Percentiles rank a stretch among this genome's conserved stretches.
These are phyloP conservation scores for Hansenula sp. DNA, from an alignment of 1,139 yeast species.

Conservation along the genomic window DNA sequence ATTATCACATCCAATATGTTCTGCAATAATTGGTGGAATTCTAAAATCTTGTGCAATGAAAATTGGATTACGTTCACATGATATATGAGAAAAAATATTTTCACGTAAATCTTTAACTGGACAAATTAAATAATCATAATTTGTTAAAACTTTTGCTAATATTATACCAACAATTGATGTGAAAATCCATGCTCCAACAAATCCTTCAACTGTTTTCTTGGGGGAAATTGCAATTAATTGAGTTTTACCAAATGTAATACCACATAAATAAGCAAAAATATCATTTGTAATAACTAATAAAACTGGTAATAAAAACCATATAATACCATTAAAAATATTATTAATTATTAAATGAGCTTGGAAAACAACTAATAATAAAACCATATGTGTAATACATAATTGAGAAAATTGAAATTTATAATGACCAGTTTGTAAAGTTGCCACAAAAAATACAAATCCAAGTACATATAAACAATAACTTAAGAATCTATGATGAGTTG, in stretches of 20 bases:
- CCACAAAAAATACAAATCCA: conserved; percentile 88
- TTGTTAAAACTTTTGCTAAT: conserved; percentile 59
- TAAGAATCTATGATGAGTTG: conserved; percentile 74
- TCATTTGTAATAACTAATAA: conserved; percentile 91
- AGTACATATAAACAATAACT: conserved; percentile 80
- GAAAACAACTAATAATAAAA: conserved; percentile 80
- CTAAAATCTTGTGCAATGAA: conserved; percentile 76
- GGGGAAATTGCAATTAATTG: conserved; percentile 93
- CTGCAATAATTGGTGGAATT: conserved; percentile 65
- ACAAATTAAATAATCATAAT: conserved; percentile 76
- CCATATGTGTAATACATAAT: conserved; percentile 92
- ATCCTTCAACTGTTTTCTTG: conserved; percentile 96
- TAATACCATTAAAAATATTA: conserved; percentile 83
- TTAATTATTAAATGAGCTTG: conserved; percentile 93
- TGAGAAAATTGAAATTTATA: conserved; percentile 92
- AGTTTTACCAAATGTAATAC: conserved; percentile 92
- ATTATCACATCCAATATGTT: conserved; percentile 37
- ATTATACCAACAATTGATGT: conserved; percentile 73
- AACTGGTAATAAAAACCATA: conserved; percentile 93
- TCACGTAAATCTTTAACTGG: conserved; percentile 68
- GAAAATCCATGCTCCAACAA: conserved; percentile 95
- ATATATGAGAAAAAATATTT: conserved; percentile 55
- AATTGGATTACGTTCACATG: conserved; percentile 84
- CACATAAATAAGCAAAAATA: conserved; percentile 94
- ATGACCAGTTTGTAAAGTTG: conserved; percentile 83